phyloP scores from a whole-genome alignment of 1,139 yeast genomes.

The Taiozyma sp. region DNA sequence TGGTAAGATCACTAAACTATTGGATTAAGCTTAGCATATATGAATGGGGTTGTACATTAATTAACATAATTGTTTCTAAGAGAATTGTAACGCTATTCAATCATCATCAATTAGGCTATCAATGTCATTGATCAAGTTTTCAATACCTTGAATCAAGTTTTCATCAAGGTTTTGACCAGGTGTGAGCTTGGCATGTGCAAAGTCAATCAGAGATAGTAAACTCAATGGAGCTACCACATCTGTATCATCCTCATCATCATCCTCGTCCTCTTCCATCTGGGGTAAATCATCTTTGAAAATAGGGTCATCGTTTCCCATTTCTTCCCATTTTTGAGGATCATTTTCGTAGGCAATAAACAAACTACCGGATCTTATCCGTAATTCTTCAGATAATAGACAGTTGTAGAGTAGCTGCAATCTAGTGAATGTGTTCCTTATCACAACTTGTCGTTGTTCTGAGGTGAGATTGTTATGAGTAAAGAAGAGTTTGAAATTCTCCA shows the following conservation, averaged over 20 bases:
- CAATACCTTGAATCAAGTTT: constrained; percentile 63
- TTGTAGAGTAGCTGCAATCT: constrained; percentile 64
- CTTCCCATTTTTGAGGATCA: constrained; percentile 47
- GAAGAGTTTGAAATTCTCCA: constrained; percentile 46
- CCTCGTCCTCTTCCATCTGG: constrained; percentile 27
- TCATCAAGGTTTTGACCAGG: constrained; percentile 71
- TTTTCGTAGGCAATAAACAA: constrained; percentile 73
- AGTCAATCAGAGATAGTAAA: constrained; percentile 70
- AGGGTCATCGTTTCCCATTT: constrained; percentile 34
- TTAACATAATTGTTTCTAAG: background rate
- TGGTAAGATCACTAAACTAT: constrained; percentile 85
- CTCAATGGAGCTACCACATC: constrained; percentile 26
- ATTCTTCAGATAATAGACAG: constrained; percentile 55
- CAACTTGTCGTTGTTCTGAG: constrained; percentile 26
- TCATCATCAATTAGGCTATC: constrained; percentile 24
- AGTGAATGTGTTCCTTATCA: constrained; percentile 42
- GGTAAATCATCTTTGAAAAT: constrained; percentile 33
- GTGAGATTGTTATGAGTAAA: constrained; percentile 37
- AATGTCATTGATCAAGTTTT: constrained; percentile 48
- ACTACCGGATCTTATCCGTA: constrained; percentile 72
- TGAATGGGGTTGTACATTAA: background rate
- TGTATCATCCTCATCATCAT: constrained; percentile 28
- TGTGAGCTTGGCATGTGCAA: constrained; percentile 75
- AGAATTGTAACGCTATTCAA: background rate
- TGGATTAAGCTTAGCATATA: constrained; percentile 29